Evolutionary conservation across 352 stramenopile genomes (phyloP).

Genomic region (Phytophthora rubi): DNA sequence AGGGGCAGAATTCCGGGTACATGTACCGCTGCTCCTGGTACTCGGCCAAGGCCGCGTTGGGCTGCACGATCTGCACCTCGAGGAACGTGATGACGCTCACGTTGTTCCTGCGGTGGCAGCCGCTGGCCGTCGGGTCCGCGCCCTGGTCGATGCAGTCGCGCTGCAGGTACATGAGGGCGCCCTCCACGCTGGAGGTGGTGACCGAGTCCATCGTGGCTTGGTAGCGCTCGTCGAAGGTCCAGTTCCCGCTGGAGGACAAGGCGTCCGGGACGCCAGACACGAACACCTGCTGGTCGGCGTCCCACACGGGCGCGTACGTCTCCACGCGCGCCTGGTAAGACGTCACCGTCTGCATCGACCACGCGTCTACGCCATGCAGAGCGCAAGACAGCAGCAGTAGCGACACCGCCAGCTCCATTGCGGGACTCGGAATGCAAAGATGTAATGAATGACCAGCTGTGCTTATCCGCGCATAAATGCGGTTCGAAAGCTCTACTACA

Average conservation of each 20-base stretch:
- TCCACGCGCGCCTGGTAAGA: slow-evolving; percentile 71
- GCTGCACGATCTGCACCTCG: slow-evolving; percentile 67
- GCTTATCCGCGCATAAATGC: slow-evolving; percentile 11
- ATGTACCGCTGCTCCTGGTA: slow-evolving; percentile 62
- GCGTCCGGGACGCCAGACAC: slow-evolving; percentile 47
- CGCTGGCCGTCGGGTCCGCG: slow-evolving; percentile 28
- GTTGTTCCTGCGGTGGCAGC: slow-evolving; percentile 62
- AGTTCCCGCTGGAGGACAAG: background rate
- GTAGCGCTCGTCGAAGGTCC: slow-evolving; percentile 54
- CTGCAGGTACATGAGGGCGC: slow-evolving; percentile 75
- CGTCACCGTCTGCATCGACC: slow-evolving; percentile 54
- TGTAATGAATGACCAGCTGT: slow-evolving; percentile 8
- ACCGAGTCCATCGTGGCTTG: slow-evolving; percentile 64
- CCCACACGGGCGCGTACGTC: slow-evolving; percentile 55
- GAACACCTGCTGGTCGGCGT: slow-evolving; percentile 50
- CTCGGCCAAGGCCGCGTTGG: slow-evolving; percentile 62
- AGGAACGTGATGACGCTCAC: slow-evolving; percentile 71
- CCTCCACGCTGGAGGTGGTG: slow-evolving; percentile 74
- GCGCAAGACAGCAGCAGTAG: slow-evolving; percentile 1
- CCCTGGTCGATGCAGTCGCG: slow-evolving; percentile 71
- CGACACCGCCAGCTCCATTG: background rate
- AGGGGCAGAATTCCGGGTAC: slow-evolving; percentile 78
- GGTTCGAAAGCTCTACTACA: background rate
- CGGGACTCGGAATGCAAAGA: background rate
- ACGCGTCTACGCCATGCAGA: slow-evolving; percentile 20